A percentile compares a stretch with the other conserved stretches of the same genome.
Evolutionary conservation across 768 basidiomycete genomes (phyloP).

Genomic region (Lepiota venenata): DNA sequence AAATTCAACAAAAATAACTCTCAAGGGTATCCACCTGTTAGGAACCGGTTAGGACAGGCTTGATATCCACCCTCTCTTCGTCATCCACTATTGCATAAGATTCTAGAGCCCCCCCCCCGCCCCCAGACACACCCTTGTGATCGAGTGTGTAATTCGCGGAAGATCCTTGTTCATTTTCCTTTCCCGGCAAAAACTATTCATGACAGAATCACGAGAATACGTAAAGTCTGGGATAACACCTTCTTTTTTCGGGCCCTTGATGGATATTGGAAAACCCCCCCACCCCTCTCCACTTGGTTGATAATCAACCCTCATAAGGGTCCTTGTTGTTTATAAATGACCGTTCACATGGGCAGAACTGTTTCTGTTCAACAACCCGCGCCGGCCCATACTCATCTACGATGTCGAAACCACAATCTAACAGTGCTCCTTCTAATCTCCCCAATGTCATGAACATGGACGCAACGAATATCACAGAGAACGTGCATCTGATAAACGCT

Average conservation of each 20-base stretch:
- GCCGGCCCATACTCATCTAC: background rate
- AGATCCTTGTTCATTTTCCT: conserved; percentile 7
- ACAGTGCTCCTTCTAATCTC: conserved; percentile 38
- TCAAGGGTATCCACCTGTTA: no score
- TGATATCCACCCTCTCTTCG: no score
- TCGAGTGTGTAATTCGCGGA: background rate
- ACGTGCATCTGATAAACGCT: conserved; percentile 35
- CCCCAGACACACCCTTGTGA: no score
- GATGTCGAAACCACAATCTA: conserved; percentile 25
- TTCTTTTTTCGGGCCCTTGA: background rate
- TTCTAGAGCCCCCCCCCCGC: no score
- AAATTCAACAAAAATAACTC: no score
- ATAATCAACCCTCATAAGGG: no score
- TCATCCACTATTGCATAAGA: no score
- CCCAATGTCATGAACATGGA: conserved; percentile 39
- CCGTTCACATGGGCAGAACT: background rate
- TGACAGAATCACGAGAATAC: no score
- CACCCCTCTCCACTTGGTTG: no score
- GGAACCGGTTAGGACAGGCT: no score
- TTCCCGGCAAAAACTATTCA: background rate
- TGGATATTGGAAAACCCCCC: no score
- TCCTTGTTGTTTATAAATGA: background rate
- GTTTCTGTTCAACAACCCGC: background rate
- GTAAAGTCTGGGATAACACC: background rate
- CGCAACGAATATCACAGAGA: conserved; percentile 37